A percentile compares a stretch with the other conserved stretches of the same genome.
Conservation (phyloP, 2,329 filamentous ascomycete species). For the Monosporascus sp. region DNA sequence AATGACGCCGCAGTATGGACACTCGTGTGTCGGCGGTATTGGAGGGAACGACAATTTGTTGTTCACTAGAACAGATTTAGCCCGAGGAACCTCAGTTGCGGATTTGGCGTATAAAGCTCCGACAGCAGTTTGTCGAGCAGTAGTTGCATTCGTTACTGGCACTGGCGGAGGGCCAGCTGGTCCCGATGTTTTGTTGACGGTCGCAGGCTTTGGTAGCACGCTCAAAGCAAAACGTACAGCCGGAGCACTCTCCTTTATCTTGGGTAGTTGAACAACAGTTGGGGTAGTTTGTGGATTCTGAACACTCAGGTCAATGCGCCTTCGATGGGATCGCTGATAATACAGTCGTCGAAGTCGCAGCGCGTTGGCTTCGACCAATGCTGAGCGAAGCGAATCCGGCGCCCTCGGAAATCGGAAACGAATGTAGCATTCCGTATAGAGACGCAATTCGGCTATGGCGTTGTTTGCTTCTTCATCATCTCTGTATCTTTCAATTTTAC, state of each 20-base stretch:
- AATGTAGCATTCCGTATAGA: slow-evolving; percentile 25
- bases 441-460: slow-evolving; percentile 21
- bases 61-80: slow-evolving; percentile 16
- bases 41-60: slow-evolving; percentile 16
- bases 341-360: slow-evolving; percentile 14
- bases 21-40: slow-evolving; percentile 8
- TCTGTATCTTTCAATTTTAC: slow-evolving; percentile 17
- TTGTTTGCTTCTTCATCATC: slow-evolving; percentile 22
- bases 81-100: slow-evolving; percentile 12
- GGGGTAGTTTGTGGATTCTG: slow-evolving; percentile 3
- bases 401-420: slow-evolving; percentile 19
- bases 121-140: slow-evolving; percentile 17
- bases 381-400: slow-evolving; percentile 17
- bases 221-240: slow-evolving; percentile 8
- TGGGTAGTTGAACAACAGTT: slow-evolving; percentile 4
- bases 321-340: slow-evolving; percentile 14
- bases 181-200: slow-evolving; percentile 1
- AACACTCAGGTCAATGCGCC: slow-evolving; percentile 10
- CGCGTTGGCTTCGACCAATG: slow-evolving; percentile 13
- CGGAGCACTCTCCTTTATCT: slow-evolving; percentile 6
- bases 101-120: slow-evolving; percentile 13
- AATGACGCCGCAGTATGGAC: slow-evolving; percentile 17
- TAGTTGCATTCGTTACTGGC: slow-evolving; percentile 14
- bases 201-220: slow-evolving; percentile 1
- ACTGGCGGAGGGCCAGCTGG: slow-evolving; percentile 3